phyloP scores from a whole-genome alignment of 2,329 filamentous ascomycete genomes.

The Xylariaceae sp. region DNA sequence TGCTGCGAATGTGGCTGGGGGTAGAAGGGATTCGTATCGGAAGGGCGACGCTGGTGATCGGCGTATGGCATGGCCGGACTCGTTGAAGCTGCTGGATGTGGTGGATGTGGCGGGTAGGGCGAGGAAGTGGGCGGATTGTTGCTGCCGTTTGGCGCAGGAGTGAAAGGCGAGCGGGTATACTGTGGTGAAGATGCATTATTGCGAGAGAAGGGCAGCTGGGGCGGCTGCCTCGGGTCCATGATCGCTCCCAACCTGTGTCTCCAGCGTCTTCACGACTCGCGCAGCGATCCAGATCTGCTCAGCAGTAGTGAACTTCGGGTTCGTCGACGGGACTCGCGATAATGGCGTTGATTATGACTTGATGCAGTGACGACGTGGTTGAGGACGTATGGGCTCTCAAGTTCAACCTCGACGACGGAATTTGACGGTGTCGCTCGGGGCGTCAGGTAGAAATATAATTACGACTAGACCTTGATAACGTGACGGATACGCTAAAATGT shows the following conservation, averaged over 20 bases:
- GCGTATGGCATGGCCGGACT: slow-evolving; percentile 19
- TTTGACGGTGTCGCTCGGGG: too few species aligned
- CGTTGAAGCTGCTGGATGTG: slow-evolving; percentile 22
- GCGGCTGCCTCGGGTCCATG: slow-evolving; percentile 26
- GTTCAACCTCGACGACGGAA: too few species aligned
- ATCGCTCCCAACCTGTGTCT: neutral
- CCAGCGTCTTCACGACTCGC: too few species aligned
- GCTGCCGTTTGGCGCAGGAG: slow-evolving; percentile 10
- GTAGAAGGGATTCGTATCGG: slow-evolving; percentile 26
- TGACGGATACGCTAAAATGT: too few species aligned
- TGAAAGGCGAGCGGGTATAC: slow-evolving; percentile 22
- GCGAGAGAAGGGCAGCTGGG: slow-evolving; percentile 24
- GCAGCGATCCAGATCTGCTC: too few species aligned
- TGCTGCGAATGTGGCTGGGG: slow-evolving; percentile 19
- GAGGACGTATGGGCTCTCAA: too few species aligned
- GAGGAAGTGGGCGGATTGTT: slow-evolving; percentile 15
- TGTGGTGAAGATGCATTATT: slow-evolving; percentile 21
- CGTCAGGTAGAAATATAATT: too few species aligned
- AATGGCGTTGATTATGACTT: too few species aligned
- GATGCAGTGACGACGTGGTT: too few species aligned
- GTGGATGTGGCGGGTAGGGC: slow-evolving; percentile 24
- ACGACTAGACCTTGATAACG: too few species aligned
- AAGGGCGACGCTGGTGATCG: slow-evolving; percentile 26
- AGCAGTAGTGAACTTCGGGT: too few species aligned
- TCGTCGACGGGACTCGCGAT: too few species aligned